phyloP scores from a whole-genome alignment of 805 yeast species.

The Candida endomychidarum region DNA sequence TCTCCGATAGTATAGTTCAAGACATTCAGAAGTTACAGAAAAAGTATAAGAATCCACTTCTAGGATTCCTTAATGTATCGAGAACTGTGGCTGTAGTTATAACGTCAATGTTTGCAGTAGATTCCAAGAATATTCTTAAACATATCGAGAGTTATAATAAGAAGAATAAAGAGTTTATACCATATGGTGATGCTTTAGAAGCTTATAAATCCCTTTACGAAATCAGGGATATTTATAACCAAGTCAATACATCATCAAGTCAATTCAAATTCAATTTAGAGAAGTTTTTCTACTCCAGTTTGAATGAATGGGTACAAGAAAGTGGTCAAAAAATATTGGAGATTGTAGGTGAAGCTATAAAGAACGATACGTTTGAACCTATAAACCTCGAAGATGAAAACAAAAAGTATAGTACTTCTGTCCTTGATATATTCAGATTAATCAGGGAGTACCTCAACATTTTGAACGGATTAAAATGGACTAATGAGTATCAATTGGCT shows the following conservation, averaged over 20 bases:
- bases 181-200: slow-evolving; percentile 57
- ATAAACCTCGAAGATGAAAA: slow-evolving; percentile 42
- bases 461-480: slow-evolving; percentile 66
- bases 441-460: slow-evolving; percentile 57
- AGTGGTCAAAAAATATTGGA: slow-evolving; percentile 47
- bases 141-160: slow-evolving; percentile 46
- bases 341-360: slow-evolving; percentile 55
- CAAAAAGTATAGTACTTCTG: slow-evolving; percentile 56
- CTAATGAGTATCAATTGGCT: slow-evolving; percentile 60
- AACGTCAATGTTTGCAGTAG: slow-evolving; percentile 54
- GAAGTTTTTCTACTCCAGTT: slow-evolving; percentile 44
- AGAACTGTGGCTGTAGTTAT: slow-evolving; percentile 47
- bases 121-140: slow-evolving; percentile 49
- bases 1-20: slow-evolving; percentile 53
- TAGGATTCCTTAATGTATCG: slow-evolving; percentile 57
- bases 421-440: slow-evolving; percentile 64
- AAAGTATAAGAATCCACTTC: slow-evolving; percentile 58
- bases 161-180: slow-evolving; percentile 32
- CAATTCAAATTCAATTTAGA: slow-evolving; percentile 58
- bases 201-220: slow-evolving; percentile 54
- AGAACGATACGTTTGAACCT: slow-evolving; percentile 57
- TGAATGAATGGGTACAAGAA: slow-evolving; percentile 40
- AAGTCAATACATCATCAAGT: slow-evolving; percentile 42
- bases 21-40: slow-evolving; percentile 55
- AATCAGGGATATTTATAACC: slow-evolving; percentile 50